Base-by-base conservation (phyloP, 805 yeast species). In the Pichia heedii region DNA sequence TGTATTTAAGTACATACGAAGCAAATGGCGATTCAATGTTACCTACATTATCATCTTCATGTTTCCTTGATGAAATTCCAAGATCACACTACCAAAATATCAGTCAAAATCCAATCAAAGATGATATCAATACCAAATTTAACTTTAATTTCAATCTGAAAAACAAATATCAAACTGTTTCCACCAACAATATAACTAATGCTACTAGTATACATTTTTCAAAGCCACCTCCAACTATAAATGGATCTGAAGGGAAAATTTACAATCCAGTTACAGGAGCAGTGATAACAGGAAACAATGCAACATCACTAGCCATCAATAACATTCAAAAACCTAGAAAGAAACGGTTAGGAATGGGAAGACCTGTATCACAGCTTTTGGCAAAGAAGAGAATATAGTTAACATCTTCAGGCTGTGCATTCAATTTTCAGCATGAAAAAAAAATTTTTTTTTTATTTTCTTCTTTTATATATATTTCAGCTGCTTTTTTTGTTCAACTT, bases 331-430 rank as follows among this genome's bases (percentile, higher is more conserved):
- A 37, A 19, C 50, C 43, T 34, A 47, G 45, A 34, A 58, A 54
- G 37, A 32, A 32, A 7, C 41, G 61, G 33, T 47, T 58, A 3
- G 63, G 63, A 19, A 52, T 56, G 57, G 59, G 59, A 4, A 45
- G 55, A 20, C 60, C 62, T 9, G 15, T 29, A 15, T 29, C 32
- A 6, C 32, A 29, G 18, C 15, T 3, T 15, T 15, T 16, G n/a
- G 24, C 36, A 27, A 22, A 16, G n/a, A 33, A 33, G 33, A 26
- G 9, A 27, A 21, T 21, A 16, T 27, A n/a, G 8, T 15, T 19
- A 37, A 36, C 30, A 24, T 16, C 27, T 8, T 24, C 10, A 24
- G 8, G 8, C 11, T 24, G 8, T 24, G 8, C 27, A 8, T 24
- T 8, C 7, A 24, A 8, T 24, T 8, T 11, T 24, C 27, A 11